A percentile compares a stretch with the other conserved stretches of the same genome.
Evolutionary conservation across 257 asterid genomes (phyloP).

Genomic region (Salvia rosmarinus): DNA sequence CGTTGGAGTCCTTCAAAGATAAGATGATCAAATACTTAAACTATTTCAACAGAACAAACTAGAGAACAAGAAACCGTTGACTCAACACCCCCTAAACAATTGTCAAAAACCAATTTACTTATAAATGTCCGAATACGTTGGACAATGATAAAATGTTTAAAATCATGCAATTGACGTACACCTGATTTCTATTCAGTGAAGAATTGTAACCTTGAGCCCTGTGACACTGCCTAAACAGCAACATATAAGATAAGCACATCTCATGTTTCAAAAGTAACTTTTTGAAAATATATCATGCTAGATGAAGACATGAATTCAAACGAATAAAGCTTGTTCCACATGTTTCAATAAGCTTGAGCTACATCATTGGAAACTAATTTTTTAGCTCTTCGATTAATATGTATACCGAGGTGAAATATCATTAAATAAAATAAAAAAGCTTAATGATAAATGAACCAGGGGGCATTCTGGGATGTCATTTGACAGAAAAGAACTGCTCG

Average conservation of each 20-base stretch:
- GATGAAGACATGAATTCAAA: slow-evolving; percentile 6
- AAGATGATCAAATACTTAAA: slow-evolving; percentile 38
- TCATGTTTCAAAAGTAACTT: neutral
- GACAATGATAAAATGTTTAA: neutral
- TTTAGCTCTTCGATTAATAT: neutral
- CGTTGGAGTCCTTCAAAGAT: slow-evolving; percentile 57
- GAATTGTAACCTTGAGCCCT: slow-evolving; percentile 4
- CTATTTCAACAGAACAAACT: slow-evolving; percentile 21
- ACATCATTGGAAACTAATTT: neutral
- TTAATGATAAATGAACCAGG: neutral
- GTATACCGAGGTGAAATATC: neutral
- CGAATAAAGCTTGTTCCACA: too few species aligned
- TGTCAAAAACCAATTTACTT: slow-evolving; percentile 16
- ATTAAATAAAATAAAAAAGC: neutral
- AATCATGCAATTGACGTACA: slow-evolving; percentile 4
- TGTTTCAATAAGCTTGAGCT: slow-evolving; percentile 14
- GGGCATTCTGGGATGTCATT: slow-evolving; percentile 48
- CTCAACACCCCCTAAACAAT: slow-evolving; percentile 12
- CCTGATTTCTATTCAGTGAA: neutral
- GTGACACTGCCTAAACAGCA: slow-evolving; percentile 19
- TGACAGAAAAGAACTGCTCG: slow-evolving; percentile 35
- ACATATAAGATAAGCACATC: slow-evolving; percentile 3
- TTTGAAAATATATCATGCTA: slow-evolving; percentile 8
- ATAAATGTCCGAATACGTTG: neutral
- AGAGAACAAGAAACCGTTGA: slow-evolving; percentile 24